Percentiles rank a stretch among this genome's conserved stretches.
Conservation (phyloP, 2,329 filamentous ascomycete species). For the Chalaropsis thielavioides region DNA sequence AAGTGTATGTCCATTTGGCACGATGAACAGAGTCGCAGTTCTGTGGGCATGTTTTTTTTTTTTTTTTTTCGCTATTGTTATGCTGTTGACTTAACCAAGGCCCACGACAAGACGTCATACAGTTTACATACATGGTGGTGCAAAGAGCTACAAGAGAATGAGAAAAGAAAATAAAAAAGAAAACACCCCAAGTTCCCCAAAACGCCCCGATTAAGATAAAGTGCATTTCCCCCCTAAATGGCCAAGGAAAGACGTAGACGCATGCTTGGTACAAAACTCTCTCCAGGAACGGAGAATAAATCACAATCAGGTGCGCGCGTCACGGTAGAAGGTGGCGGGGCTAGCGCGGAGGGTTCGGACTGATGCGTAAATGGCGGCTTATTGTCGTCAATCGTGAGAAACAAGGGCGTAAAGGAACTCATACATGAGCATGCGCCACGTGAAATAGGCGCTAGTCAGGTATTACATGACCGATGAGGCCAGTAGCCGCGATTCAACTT, state of each 20-base stretch:
- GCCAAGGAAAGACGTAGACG: background rate
- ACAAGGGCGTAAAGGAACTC: background rate
- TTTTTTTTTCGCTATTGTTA: background rate
- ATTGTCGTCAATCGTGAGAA: background rate
- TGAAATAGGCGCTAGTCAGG: background rate
- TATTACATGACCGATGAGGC: conserved; percentile 20
- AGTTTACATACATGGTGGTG: background rate
- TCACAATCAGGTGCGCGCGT: background rate
- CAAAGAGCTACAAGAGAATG: background rate
- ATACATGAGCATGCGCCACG: background rate
- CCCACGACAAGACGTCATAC: background rate
- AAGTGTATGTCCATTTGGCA: too few relatives aligned
- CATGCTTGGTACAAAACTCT: background rate
- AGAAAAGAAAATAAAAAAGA: background rate
- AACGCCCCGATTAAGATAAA: conserved; percentile 2
- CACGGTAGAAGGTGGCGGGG: background rate
- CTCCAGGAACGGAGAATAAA: background rate
- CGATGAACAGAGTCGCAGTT: background rate
- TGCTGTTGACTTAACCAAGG: background rate
- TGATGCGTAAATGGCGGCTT: background rate
- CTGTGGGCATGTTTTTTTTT: background rate
- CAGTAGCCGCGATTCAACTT: conserved; percentile 32
- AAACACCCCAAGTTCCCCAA: background rate
- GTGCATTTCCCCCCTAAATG: background rate
- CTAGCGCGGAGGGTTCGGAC: background rate